Evolutionary conservation across 768 basidiomycete species (phyloP).

Genomic region (Pluteus cervinus): DNA sequence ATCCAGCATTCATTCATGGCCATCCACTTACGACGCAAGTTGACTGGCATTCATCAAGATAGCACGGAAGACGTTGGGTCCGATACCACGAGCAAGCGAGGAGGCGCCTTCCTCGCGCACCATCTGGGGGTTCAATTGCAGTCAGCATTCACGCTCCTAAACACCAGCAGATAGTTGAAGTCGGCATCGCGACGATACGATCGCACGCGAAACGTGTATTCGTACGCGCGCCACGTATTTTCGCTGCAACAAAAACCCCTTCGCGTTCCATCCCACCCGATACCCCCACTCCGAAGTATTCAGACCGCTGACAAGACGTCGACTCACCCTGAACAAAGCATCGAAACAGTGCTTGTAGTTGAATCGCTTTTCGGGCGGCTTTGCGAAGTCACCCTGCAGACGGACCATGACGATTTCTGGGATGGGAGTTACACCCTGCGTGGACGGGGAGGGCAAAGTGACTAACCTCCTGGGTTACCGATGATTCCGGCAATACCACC

Average conservation of each 20-base stretch:
- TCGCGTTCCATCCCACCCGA: background rate
- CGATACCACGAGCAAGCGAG: constrained; percentile 70
- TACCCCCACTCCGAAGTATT: background rate
- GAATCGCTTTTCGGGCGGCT: constrained; percentile 81
- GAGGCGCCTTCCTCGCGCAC: constrained; percentile 79
- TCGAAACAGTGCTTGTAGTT: constrained; percentile 90
- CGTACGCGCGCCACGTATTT: too few species aligned
- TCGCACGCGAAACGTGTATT: too few species aligned
- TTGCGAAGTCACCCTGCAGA: constrained; percentile 87
- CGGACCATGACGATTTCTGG: constrained; percentile 81
- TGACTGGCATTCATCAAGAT: constrained; percentile 90
- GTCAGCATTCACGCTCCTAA: constrained; percentile 4
- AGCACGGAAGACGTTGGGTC: constrained; percentile 83
- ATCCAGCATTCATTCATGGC: background rate
- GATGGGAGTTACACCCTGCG: background rate
- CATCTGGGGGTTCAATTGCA: constrained; percentile 47
- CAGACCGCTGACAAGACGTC: background rate
- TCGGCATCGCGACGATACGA: too few species aligned
- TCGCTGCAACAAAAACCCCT: constrained; percentile 6
- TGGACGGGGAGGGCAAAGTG: constrained; percentile 1
- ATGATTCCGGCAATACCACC: constrained; percentile 82
- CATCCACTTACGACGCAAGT: constrained; percentile 67
- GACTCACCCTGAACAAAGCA: constrained; percentile 74
- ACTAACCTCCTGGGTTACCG: constrained; percentile 81
- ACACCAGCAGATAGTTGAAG: background rate